Conservation (phyloP, 192 early-diverging fungal genomes). For the Coemansia sp. region DNA sequence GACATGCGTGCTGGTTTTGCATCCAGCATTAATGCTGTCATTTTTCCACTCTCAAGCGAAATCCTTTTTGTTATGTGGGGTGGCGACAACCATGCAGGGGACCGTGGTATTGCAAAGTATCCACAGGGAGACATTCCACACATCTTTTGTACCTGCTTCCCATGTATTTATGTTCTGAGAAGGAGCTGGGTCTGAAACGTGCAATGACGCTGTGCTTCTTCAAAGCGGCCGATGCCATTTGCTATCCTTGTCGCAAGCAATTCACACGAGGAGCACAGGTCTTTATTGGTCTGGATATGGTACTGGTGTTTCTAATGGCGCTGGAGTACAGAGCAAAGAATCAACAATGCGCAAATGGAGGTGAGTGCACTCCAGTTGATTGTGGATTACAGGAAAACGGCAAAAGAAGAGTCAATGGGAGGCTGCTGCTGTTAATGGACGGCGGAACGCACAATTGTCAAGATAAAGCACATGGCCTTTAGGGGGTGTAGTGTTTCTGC, state of each 20-base stretch:
- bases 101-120: conserved; percentile 6
- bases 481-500: conserved; percentile 3
- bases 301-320: background rate
- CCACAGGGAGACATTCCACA: background rate
- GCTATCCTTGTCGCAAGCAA: background rate
- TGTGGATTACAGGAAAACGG: conserved; percentile 3
- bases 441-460: conserved; percentile 2
- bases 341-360: background rate
- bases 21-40: background rate
- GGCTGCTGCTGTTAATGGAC: background rate
- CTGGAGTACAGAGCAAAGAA: background rate
- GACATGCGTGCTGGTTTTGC: background rate
- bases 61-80: background rate
- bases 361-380: background rate
- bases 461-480: conserved; percentile 2
- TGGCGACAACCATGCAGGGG: background rate
- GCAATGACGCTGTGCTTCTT: background rate
- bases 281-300: background rate
- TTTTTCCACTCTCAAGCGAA: background rate
- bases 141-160: background rate
- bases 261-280: background rate
- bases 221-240: background rate
- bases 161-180: background rate
- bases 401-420: background rate
- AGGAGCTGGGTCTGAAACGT: background rate